Base-by-base conservation (phyloP, 305 asterid genomes). In the Fraxinus baroniana region DNA sequence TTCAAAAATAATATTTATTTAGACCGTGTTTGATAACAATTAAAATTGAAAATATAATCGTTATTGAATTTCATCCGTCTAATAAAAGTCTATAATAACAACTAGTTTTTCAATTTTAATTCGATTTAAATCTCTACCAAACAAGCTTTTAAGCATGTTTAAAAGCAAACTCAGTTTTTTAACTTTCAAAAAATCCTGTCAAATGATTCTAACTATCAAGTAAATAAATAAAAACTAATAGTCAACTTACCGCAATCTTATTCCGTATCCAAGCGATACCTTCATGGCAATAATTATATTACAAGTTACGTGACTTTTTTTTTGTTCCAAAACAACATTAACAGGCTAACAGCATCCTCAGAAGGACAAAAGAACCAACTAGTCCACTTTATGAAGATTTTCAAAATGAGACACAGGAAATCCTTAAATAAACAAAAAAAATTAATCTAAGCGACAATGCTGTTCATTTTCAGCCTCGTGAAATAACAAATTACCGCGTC, bases 361-460 rank as follows among this genome's bases (percentile, higher is more conserved):
- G 57, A 39, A 39, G 46, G 55, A 46, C 5, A 13, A 46, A 46
- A 3, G 55, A 46, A 46, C 18, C n/a, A 46, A 13, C 55, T 3
- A 13, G 57, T 46, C 60, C 60, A 49, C 60, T 49, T 15, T 49
- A 49, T 15, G 20, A 15, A 49, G 60, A 49, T 49, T 15, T 49
- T 49, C 60, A 49, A 49, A 15, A 49, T 60, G 49, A 30, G 77
- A 46, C 2, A 20, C n/a, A 17, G 71, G 83, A 71, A 62, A n/a
- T 28, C 39, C 9, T 79, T 79, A 37, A 73, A 74, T 37, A 70
- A 70, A 39, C 36, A 7, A 37, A 76, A 68, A 77, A n/a, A n/a
- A n/a, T n/a, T n/a, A 76, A 76, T 80, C 84, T 62, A 86, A 81
- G 82, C 71, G 71, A 80, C 68, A 64, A 44, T 46, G 52, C 52